Evolutionary conservation across 768 basidiomycete genomes (phyloP).

Genomic region (Rhizopogon vulgaris): DNA sequence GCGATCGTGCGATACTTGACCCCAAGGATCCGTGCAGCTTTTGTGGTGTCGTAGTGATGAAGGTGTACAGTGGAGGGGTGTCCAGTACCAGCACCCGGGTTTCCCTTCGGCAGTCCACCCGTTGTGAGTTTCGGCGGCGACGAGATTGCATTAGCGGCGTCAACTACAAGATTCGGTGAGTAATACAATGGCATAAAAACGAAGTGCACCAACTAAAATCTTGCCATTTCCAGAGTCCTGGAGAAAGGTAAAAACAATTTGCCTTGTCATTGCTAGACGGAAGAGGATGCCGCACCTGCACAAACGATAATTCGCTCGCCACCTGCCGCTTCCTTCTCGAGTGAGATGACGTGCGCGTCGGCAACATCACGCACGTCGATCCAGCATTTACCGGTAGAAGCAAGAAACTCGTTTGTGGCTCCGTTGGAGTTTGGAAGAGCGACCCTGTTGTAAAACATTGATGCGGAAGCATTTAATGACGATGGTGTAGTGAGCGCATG

Average conservation of each 20-base stretch:
- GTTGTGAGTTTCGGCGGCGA: slow-evolving; percentile 26
- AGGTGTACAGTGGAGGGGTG: slow-evolving; percentile 20
- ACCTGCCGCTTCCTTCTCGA: slow-evolving; percentile 46
- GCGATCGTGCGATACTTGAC: slow-evolving; percentile 34
- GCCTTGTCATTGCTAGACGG: no score
- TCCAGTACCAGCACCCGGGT: slow-evolving; percentile 25
- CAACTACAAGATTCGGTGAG: slow-evolving; percentile 20
- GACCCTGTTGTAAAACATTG: slow-evolving; percentile 28
- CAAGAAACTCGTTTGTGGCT: slow-evolving; percentile 19
- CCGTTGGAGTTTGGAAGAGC: slow-evolving; percentile 15
- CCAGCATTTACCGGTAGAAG: slow-evolving; percentile 27
- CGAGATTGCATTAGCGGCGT: slow-evolving; percentile 28
- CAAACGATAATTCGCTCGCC: slow-evolving; percentile 52
- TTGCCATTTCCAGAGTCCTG: slow-evolving; percentile 26
- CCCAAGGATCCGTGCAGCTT: slow-evolving; percentile 35
- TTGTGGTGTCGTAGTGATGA: slow-evolving; percentile 28
- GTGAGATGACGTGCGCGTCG: slow-evolving; percentile 44
- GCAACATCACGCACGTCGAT: slow-evolving; percentile 54
- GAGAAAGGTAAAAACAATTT: neutral
- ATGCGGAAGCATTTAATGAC: slow-evolving; percentile 35
- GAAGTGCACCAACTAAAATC: slow-evolving; percentile 19
- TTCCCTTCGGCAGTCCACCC: slow-evolving; percentile 24
- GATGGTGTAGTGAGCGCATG: slow-evolving; percentile 31
- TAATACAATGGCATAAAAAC: neutral
- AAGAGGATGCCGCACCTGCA: slow-evolving; percentile 17